Evolutionary conservation across 1,284 basidiomycete genomes (phyloP).

Genomic region (Trichosporon sp.): DNA sequence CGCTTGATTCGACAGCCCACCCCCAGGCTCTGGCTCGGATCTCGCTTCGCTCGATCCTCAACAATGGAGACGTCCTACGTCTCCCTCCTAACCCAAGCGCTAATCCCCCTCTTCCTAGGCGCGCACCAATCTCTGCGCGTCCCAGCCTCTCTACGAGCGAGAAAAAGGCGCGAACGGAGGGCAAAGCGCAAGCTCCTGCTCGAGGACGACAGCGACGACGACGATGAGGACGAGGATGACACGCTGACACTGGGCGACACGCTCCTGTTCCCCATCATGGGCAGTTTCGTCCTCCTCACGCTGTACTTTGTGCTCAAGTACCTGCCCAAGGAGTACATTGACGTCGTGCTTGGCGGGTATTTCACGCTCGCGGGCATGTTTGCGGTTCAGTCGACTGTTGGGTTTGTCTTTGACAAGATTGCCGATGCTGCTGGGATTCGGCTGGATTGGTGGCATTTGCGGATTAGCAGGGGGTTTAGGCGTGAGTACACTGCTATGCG

Average conservation of each 20-base stretch:
- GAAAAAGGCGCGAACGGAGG: constrained; percentile 4
- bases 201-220: constrained; percentile 35
- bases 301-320: constrained; percentile 53
- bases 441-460: constrained; percentile 38
- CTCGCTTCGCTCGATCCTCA: not conserved
- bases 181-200: constrained; percentile 19
- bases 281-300: constrained; percentile 36
- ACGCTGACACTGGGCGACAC: constrained; percentile 40
- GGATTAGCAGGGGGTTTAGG: constrained; percentile 38
- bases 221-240: constrained; percentile 38
- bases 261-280: constrained; percentile 43
- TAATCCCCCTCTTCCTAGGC: constrained; percentile 44
- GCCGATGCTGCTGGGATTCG: constrained; percentile 21
- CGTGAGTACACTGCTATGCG: constrained; percentile 26
- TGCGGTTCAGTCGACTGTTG: constrained; percentile 43
- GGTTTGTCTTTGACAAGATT: constrained; percentile 25
- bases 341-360: constrained; percentile 57
- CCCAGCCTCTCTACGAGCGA: constrained; percentile 5
- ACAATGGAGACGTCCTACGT: constrained; percentile 22
- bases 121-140: constrained; percentile 44
- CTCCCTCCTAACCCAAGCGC: constrained; percentile 39
- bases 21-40: not conserved
- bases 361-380: constrained; percentile 49
- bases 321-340: constrained; percentile 71
- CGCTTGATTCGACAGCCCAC: not conserved